Base-by-base conservation (phyloP, 139 green algal genomes). In the Ulvella scutata region DNA sequence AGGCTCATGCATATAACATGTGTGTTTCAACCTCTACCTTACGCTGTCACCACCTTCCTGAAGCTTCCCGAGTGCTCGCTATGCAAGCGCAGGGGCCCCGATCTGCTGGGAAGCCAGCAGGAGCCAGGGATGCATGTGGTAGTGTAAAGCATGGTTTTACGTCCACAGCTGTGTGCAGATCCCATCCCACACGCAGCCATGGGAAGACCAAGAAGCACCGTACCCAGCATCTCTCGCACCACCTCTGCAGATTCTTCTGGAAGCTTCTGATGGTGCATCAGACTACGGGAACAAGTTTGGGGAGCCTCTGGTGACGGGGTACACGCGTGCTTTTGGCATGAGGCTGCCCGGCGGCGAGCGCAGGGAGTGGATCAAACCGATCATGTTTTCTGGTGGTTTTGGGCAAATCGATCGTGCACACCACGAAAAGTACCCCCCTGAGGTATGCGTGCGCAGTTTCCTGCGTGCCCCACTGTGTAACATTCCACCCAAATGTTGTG, bases 251-350 rank as follows among this genome's bases (percentile, higher is more conserved):
- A 98, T 99, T 74, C 82, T 99, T 21, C 96, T 97, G 37, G 95
- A 99, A 72, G 93, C 95, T n/a, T 96, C 87, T 78, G 96, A 99
- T 81, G 95, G 92, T 29, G 94, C 93, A 43, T 94, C 85, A 6
- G 95, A 98, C 83, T 98, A 98, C 62, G 95, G 95, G 78, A 99
- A 99, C 89, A 98, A 98, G 87, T 98, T 98, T 87, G 95, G 95
- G 26, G 95, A 99, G 91, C 95, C 95, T 28, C 80, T 99, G 40
- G 84, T 98, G 44, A 84, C 86, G 3, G 95, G 95, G 13, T 99
- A 96, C 87, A 96, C 86, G 0, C 89, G 95, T 44, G 96, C 92
- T 13, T 99, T 94, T 81, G 95, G 95, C 2, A 84, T 91, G 84
- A 85, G 95, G 3, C 74, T 97, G 78, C 86, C 89, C 3, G 86